Conservation (phyloP, 495 filamentous ascomycete species). For the Rostrohypoxylon terebratum region DNA sequence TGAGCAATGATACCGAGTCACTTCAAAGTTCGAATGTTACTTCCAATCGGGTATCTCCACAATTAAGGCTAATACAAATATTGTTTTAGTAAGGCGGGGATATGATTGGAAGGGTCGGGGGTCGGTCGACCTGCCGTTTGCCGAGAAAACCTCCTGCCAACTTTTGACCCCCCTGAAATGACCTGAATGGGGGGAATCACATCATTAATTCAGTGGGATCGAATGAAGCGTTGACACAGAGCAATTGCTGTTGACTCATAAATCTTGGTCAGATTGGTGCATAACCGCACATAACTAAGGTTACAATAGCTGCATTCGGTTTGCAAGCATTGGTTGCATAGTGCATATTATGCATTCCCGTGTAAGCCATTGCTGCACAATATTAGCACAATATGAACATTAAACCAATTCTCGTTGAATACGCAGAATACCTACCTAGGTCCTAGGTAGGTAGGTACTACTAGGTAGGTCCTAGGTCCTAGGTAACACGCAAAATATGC, state of each 20-base stretch:
- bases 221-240: conserved; percentile 43
- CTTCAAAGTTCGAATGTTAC: not conserved
- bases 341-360: conserved; percentile 11
- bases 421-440: no score
- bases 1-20: conserved; percentile 26
- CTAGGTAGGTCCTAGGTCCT: no score
- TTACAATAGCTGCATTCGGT: not conserved
- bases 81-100: conserved; percentile 14
- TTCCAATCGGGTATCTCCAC: conserved; percentile 33
- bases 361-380: conserved; percentile 17
- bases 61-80: conserved; percentile 38
- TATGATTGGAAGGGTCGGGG: no score
- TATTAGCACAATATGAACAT: no score
- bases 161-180: not conserved
- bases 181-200: conserved; percentile 28
- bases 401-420: no score
- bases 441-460: no score
- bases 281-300: not conserved
- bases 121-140: conserved; percentile 22
- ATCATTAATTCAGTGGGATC: conserved; percentile 23
- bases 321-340: not conserved
- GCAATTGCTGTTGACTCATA: conserved; percentile 41
- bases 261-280: not conserved
- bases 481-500: conserved; percentile 6
- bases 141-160: not conserved